Evolutionary conservation across 345 rosid genomes (phyloP).

Genomic region (Gossypioides kirkii): DNA sequence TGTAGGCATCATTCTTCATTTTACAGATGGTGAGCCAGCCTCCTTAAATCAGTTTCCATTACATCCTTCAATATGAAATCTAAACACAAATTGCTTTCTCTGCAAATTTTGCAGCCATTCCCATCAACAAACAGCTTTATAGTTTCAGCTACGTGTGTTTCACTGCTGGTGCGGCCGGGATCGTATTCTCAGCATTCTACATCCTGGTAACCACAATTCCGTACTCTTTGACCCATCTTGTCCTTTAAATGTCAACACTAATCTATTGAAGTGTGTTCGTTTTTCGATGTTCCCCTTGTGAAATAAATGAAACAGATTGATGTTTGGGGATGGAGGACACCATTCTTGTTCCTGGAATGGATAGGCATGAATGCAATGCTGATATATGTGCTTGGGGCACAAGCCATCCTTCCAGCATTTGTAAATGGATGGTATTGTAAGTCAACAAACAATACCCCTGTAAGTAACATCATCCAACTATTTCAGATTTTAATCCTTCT

Average conservation of each 20-base stretch:
- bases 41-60: not conserved
- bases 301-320: constrained; percentile 38
- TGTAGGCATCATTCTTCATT: constrained; percentile 36
- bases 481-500: not conserved
- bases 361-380: constrained; percentile 76
- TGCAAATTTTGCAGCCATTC: constrained; percentile 45
- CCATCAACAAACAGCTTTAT: constrained; percentile 67
- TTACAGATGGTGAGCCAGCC: constrained; percentile 47
- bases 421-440: constrained; percentile 60
- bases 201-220: constrained; percentile 33
- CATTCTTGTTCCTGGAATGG: constrained; percentile 63
- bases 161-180: constrained; percentile 63
- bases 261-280: not conserved
- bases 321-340: constrained; percentile 44
- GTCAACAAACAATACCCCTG: constrained; percentile 42
- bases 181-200: constrained; percentile 55
- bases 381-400: constrained; percentile 60
- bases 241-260: not conserved
- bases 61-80: not conserved
- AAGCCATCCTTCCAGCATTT: constrained; percentile 53
- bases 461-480: constrained; percentile 22
- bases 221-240: not conserved
- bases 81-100: not conserved
- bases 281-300: not conserved
- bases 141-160: constrained; percentile 63